A percentile compares a stretch with the other conserved stretches of the same genome.
phyloP scores from a whole-genome alignment of 2,329 filamentous ascomycete species.

The Talaromyces sp. region DNA sequence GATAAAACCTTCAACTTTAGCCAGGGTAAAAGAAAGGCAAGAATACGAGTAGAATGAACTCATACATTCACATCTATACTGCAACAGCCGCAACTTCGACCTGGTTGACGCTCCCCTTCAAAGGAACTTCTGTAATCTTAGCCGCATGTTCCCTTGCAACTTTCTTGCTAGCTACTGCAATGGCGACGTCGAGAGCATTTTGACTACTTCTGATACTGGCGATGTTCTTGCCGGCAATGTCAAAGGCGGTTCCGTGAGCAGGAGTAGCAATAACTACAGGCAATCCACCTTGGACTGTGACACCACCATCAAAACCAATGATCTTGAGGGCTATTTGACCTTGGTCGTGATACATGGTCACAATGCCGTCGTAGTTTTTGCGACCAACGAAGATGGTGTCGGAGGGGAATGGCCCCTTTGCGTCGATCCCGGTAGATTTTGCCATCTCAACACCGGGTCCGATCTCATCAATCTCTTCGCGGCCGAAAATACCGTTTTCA shows the following conservation, averaged over 20 bases:
- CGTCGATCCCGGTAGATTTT: not conserved
- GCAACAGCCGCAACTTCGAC: not conserved
- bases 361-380: constrained; percentile 32
- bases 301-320: constrained; percentile 18
- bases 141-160: not conserved
- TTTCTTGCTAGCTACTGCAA: not conserved
- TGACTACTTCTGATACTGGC: not conserved
- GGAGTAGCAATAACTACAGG: not conserved
- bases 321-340: constrained; percentile 38
- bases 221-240: not conserved
- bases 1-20: not conserved
- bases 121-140: not conserved
- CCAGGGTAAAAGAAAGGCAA: not conserved
- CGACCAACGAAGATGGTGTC: constrained; percentile 34
- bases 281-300: not conserved
- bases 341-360: constrained; percentile 40
- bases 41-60: not conserved
- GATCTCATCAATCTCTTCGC: not conserved
- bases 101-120: not conserved
- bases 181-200: not conserved
- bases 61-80: not conserved
- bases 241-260: not conserved
- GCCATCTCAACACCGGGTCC: not conserved
- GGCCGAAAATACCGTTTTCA: not conserved
- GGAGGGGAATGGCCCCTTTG: not conserved